These are phyloP conservation scores for Pleurotus tuber-regium DNA, from an alignment of 768 basidiomycete species.

Conservation along the genomic window DNA sequence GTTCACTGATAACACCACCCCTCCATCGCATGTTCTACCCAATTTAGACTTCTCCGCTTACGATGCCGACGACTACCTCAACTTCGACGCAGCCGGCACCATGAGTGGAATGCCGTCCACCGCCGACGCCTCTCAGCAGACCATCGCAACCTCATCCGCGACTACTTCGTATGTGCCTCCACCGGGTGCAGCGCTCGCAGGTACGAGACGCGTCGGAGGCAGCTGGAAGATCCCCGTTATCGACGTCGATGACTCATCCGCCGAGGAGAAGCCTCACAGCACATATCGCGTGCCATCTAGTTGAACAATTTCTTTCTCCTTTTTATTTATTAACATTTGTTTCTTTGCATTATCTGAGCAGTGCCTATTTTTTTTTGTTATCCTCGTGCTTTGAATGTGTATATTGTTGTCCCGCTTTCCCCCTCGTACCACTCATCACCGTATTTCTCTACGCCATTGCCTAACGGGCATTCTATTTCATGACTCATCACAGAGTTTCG, in stretches of 20 bases:
- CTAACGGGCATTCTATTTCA: constrained; percentile 21
- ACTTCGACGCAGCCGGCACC: constrained; percentile 27
- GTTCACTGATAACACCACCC: background rate
- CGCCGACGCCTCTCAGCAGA: constrained; percentile 16
- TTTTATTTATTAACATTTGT: constrained; percentile 10
- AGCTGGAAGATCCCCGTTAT: constrained; percentile 39
- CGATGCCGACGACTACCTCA: constrained; percentile 37
- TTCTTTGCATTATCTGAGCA: background rate
- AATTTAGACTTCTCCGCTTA: constrained; percentile 13
- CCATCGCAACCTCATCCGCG: constrained; percentile 20
- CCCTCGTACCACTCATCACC: constrained; percentile 35
- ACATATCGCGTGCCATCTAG: constrained; percentile 23
- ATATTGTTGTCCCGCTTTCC: constrained; percentile 28
- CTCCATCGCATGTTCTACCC: background rate
- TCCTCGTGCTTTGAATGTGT: constrained; percentile 10
- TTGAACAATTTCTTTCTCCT: constrained; percentile 21
- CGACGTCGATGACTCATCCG: constrained; percentile 14
- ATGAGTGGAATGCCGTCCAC: too few species aligned
- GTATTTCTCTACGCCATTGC: too few species aligned
- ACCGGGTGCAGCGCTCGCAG: constrained; percentile 47
- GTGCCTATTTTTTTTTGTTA: constrained; percentile 3
- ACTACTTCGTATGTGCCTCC: constrained; percentile 47
- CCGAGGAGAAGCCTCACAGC: too few species aligned
- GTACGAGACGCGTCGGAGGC: constrained; percentile 52
- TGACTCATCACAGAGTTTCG: constrained; percentile 11